Conservation (phyloP, 345 rosid genomes). For the Schrenkiella parvula region DNA sequence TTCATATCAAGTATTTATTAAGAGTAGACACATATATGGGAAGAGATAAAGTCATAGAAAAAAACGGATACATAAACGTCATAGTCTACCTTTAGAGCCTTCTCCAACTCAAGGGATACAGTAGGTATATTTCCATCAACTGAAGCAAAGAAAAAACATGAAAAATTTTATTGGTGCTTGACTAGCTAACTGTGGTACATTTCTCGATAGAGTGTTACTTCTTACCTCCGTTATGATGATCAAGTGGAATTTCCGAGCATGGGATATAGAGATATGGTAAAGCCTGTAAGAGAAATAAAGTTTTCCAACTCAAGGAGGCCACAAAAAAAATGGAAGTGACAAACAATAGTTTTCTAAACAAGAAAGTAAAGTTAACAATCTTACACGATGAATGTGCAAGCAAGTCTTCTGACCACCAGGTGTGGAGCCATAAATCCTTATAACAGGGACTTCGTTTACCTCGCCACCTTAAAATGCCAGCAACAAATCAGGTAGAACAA, state of each 20-base stretch:
- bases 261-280: constrained; percentile 86
- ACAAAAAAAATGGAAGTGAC: not conserved
- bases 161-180: not conserved
- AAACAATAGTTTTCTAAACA: not conserved
- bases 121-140: constrained; percentile 49
- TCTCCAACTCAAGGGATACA: constrained; percentile 65
- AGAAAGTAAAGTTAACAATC: not conserved
- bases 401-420: constrained; percentile 93
- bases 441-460: constrained; percentile 76
- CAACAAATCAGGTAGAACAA: not conserved
- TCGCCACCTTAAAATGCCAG: constrained; percentile 52
- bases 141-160: constrained; percentile 25
- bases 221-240: constrained; percentile 47
- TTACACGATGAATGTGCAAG: constrained; percentile 81
- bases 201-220: not conserved
- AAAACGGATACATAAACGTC: not conserved
- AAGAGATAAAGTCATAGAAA: not conserved
- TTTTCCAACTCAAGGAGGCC: not conserved
- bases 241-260: constrained; percentile 49
- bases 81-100: constrained; percentile 60
- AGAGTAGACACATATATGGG: not conserved
- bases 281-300: constrained; percentile 47
- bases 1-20: not conserved
- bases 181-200: not conserved
- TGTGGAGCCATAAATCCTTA: constrained; percentile 84